Percentiles rank a stretch among this genome's conserved stretches.
phyloP scores from a whole-genome alignment of 73 alveolate species.

The Halteria grandinella region DNA sequence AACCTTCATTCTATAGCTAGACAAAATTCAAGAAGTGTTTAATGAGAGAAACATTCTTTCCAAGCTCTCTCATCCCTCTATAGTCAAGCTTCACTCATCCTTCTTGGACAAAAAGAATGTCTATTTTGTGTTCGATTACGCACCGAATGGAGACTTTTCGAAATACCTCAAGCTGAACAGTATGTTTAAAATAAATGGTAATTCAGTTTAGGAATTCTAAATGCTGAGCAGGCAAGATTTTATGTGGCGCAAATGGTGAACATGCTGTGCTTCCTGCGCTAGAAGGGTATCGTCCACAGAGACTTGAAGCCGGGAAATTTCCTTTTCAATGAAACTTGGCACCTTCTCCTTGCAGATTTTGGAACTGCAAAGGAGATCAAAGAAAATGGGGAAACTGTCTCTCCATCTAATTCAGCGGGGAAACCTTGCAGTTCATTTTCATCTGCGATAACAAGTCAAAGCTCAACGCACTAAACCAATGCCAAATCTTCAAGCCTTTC shows the following conservation, averaged over 20 bases:
- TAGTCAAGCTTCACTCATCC: constrained; percentile 76
- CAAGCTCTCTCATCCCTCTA: constrained; percentile 72
- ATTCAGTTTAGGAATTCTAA: constrained; percentile 55
- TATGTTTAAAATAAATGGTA: background rate
- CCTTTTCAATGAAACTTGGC: constrained; percentile 82
- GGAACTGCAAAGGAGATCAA: constrained; percentile 74
- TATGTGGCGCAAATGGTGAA: constrained; percentile 84
- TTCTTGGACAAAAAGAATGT: constrained; percentile 65
- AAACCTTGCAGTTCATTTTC: too few species aligned
- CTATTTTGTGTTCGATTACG: constrained; percentile 80
- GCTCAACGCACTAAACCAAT: too few species aligned
- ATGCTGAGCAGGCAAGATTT: constrained; percentile 69
- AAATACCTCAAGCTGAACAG: constrained; percentile 59
- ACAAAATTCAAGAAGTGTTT: constrained; percentile 67
- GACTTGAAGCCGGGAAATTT: constrained; percentile 94
- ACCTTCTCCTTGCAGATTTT: constrained; percentile 85
- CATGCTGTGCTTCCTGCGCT: constrained; percentile 76
- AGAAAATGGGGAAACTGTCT: too few species aligned
- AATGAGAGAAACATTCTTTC: constrained; percentile 78
- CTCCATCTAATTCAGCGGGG: too few species aligned
- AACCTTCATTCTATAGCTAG: constrained; percentile 8
- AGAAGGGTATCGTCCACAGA: constrained; percentile 82
- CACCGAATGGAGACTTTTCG: constrained; percentile 79
- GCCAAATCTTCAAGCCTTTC: too few species aligned
- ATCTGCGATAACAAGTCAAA: too few species aligned